Evolutionary conservation across 1,139 yeast species (phyloP).

Genomic region (Magnusiomyces fungicola): DNA sequence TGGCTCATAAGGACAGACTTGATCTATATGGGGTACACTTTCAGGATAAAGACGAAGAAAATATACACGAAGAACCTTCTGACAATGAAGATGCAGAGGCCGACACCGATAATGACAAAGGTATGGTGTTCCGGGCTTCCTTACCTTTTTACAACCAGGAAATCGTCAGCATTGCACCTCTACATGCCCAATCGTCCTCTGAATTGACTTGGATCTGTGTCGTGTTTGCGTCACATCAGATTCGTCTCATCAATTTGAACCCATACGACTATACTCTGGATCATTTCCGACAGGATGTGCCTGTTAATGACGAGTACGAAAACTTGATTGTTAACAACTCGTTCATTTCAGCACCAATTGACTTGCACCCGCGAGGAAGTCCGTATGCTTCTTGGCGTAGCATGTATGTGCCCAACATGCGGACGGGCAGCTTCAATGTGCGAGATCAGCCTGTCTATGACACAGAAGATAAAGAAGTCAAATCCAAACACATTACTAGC

Average conservation of each 20-base stretch:
- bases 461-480: background rate
- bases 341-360: no score
- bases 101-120: background rate
- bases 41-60: background rate
- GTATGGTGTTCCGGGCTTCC: background rate
- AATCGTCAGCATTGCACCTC: background rate
- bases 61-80: background rate
- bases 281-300: no score
- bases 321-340: no score
- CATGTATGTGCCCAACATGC: no score
- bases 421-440: no score
- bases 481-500: background rate
- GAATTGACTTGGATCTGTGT: background rate
- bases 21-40: background rate
- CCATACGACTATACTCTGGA: background rate
- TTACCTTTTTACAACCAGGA: background rate
- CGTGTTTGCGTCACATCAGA: background rate
- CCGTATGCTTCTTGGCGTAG: no score
- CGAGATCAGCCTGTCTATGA: background rate
- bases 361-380: no score
- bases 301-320: no score
- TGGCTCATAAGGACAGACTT: background rate
- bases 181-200: no score
- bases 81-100: background rate
- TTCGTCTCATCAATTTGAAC: background rate